phyloP scores from a whole-genome alignment of 108 stramenopile species.

The Mediolabrus comicus region DNA sequence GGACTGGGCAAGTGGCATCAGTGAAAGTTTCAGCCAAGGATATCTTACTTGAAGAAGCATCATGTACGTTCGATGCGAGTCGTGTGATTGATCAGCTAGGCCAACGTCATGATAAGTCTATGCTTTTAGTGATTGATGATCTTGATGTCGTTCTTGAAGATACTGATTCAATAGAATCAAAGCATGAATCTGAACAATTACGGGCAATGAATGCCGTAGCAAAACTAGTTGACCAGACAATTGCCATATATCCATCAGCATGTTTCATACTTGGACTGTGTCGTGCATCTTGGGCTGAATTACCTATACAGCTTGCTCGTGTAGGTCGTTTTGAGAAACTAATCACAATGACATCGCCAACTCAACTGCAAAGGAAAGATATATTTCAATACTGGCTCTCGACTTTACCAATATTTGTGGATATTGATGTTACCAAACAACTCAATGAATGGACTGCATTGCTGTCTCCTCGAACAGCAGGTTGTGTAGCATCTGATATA shows the following conservation, averaged over 20 bases:
- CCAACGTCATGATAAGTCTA: not conserved
- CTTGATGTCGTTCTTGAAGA: slow-evolving; percentile 55
- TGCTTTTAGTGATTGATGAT: slow-evolving; percentile 70
- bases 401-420: slow-evolving; percentile 20
- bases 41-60: slow-evolving; percentile 28
- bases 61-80: slow-evolving; percentile 19
- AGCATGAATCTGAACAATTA: slow-evolving; percentile 47
- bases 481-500: slow-evolving; percentile 80
- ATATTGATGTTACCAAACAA: not conserved
- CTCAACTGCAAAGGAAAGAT: slow-evolving; percentile 57
- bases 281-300: slow-evolving; percentile 36
- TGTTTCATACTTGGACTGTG: slow-evolving; percentile 58
- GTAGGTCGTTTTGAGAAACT: slow-evolving; percentile 72
- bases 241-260: not conserved
- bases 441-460: slow-evolving; percentile 47
- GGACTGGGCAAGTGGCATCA: not conserved
- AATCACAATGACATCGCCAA: slow-evolving; percentile 67
- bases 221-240: slow-evolving; percentile 48
- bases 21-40: slow-evolving; percentile 41
- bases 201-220: slow-evolving; percentile 56
- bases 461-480: slow-evolving; percentile 62
- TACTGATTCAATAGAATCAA: slow-evolving; percentile 25
- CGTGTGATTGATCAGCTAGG: not conserved
- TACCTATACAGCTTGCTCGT: slow-evolving; percentile 58
- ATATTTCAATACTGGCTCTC: slow-evolving; percentile 57